Percentiles rank a stretch among this genome's conserved stretches.
phyloP scores from a whole-genome alignment of 208 protist species.

The Naegleria lovaniensis region DNA sequence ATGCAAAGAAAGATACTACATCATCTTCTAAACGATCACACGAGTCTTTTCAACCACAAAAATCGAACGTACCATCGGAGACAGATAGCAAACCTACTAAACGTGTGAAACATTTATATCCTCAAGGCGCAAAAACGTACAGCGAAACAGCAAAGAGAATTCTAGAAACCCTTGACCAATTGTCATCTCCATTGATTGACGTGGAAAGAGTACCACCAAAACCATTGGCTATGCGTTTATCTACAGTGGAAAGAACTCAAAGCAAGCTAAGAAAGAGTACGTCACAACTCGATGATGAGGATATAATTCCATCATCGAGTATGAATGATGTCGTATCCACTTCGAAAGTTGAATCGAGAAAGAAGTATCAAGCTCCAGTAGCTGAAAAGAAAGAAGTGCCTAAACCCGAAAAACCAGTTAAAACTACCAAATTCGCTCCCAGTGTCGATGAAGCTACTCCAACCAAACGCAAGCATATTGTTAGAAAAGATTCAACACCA shows the following conservation, averaged over 20 bases:
- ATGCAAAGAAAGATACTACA: not conserved
- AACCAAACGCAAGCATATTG: not conserved
- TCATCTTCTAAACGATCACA: not conserved
- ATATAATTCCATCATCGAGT: not conserved
- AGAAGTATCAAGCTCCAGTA: not conserved
- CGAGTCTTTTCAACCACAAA: not conserved
- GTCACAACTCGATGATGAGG: not conserved
- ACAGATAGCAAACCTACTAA: not conserved
- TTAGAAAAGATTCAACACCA: not conserved
- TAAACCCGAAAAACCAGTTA: not conserved
- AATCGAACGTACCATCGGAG: not conserved
- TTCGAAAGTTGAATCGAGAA: not conserved
- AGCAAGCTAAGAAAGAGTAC: not conserved
- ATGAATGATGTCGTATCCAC: not conserved
- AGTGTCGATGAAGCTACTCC: not conserved
- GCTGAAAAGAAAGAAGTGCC: not conserved
- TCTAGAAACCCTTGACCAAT: not conserved
- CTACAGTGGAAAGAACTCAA: not conserved
- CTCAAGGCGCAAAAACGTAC: not conserved
- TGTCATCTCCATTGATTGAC: not conserved
- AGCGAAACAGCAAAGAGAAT: slow-evolving; percentile 17
- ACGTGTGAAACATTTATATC: not conserved
- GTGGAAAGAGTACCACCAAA: not conserved
- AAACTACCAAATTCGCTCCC: not conserved
- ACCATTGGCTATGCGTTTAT: not conserved